Evolutionary conservation across 208 protist species (phyloP).

Genomic region (Acanthamoeba culbertsoni): DNA sequence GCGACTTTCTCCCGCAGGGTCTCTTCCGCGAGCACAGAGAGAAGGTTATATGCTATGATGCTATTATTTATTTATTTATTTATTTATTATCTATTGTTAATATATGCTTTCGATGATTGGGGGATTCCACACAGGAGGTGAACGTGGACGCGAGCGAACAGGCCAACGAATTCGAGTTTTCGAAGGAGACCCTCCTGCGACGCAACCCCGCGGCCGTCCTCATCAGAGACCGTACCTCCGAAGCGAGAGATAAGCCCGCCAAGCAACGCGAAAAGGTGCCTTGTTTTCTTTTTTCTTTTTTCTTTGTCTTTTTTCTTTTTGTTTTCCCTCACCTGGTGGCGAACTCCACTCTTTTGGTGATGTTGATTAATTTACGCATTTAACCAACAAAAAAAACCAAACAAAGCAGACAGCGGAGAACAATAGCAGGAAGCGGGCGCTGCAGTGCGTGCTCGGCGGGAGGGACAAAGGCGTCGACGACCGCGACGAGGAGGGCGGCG

Average conservation of each 20-base stretch:
- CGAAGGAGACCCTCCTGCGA: background rate
- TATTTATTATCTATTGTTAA: too few relatives aligned
- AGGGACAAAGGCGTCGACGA: background rate
- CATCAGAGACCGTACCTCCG: background rate
- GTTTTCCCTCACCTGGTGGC: too few relatives aligned
- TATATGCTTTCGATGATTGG: background rate
- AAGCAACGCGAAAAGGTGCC: background rate
- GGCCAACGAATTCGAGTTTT: background rate
- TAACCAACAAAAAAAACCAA: too few relatives aligned
- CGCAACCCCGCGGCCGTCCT: constrained; percentile 2
- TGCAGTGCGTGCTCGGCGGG: background rate
- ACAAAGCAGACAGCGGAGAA: background rate
- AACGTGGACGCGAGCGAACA: constrained; percentile 22
- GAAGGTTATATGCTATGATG: too few relatives aligned
- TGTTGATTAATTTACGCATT: too few relatives aligned
- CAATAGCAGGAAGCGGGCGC: background rate
- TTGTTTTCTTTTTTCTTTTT: background rate
- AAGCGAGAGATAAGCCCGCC: background rate
- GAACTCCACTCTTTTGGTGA: too few relatives aligned
- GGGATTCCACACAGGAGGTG: background rate
- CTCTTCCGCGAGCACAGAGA: constrained; percentile 39
- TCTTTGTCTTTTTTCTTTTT: too few relatives aligned
- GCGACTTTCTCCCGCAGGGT: background rate
- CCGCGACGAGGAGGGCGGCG: background rate
- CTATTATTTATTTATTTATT: background rate